Evolutionary conservation across 1,284 basidiomycete genomes (phyloP).

Genomic region (Pisolithus thermaeus): DNA sequence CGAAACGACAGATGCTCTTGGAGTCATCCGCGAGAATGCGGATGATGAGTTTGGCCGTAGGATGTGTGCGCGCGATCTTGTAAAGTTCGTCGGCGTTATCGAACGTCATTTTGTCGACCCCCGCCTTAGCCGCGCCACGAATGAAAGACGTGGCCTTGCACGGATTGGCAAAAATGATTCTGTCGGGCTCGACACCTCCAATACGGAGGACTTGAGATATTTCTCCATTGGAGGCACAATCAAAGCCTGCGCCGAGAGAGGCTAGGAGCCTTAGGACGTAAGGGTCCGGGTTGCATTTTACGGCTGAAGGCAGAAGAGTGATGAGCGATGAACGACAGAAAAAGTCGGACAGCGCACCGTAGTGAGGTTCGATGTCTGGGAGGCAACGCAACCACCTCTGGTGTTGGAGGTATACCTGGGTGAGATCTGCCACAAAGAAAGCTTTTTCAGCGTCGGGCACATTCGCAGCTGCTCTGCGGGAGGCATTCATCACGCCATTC

Average conservation of each 20-base stretch:
- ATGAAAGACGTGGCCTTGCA: conserved; percentile 97
- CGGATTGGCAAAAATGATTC: conserved; percentile 98
- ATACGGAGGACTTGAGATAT: conserved; percentile 79
- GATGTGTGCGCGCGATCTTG: conserved; percentile 86
- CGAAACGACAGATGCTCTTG: conserved; percentile 89
- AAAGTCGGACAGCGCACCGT: not conserved
- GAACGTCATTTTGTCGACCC: conserved; percentile 94
- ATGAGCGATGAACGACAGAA: not conserved
- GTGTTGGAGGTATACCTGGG: conserved; percentile 84
- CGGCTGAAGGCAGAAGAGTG: conserved; percentile 44
- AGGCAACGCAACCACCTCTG: conserved; percentile 79
- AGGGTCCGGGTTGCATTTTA: conserved; percentile 98
- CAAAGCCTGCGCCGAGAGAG: conserved; percentile 88
- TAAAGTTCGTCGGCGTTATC: conserved; percentile 98
- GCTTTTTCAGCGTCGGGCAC: conserved; percentile 82
- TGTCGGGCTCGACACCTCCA: conserved; percentile 63
- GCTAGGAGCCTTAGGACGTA: conserved; percentile 89
- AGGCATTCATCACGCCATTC: conserved; percentile 64
- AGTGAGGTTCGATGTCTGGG: conserved; percentile 67
- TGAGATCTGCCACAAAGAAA: conserved; percentile 94
- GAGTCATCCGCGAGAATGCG: conserved; percentile 98
- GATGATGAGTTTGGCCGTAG: conserved; percentile 82
- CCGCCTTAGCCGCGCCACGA: conserved; percentile 72
- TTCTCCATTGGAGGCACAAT: conserved; percentile 97
- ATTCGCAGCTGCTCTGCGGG: conserved; percentile 42